phyloP scores from a whole-genome alignment of 192 early-diverging fungal genomes.

The Kickxella alabastrina region DNA sequence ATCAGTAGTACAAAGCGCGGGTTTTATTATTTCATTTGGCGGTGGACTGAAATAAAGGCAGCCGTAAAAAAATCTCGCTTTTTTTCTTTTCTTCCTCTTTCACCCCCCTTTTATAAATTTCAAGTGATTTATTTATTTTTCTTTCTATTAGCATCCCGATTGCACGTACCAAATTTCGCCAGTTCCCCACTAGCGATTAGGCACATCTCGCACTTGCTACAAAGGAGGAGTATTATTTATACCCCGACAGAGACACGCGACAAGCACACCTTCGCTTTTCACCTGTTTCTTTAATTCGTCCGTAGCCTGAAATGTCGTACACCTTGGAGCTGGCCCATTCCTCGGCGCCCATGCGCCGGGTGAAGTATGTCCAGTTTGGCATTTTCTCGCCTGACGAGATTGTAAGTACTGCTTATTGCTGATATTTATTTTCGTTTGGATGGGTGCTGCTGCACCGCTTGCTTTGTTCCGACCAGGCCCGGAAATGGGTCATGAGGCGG shows the following conservation, averaged over 20 bases:
- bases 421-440: slow-evolving; percentile 1
- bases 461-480: too few relatives aligned
- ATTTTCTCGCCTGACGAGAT: slow-evolving; percentile 95
- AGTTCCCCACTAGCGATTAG: too few relatives aligned
- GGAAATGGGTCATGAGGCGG: too few relatives aligned
- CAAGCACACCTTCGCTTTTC: not conserved
- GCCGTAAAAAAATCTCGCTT: too few relatives aligned
- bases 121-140: slow-evolving; percentile 2
- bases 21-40: too few relatives aligned
- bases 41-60: too few relatives aligned
- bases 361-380: slow-evolving; percentile 92
- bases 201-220: slow-evolving; percentile 2
- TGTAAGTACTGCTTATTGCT: slow-evolving; percentile 58
- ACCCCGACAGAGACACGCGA: not conserved
- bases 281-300: not conserved
- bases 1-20: not conserved
- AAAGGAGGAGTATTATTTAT: not conserved
- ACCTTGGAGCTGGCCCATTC: slow-evolving; percentile 33
- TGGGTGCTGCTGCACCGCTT: too few relatives aligned
- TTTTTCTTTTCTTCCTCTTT: not conserved
- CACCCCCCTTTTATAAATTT: not conserved
- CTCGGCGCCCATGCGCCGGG: slow-evolving; percentile 63
- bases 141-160: not conserved
- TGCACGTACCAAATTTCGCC: too few relatives aligned
- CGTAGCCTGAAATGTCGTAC: slow-evolving; percentile 31